Evolutionary conservation across 2,329 filamentous ascomycete species (phyloP), one percentile per base, ranked within the genome.

Genomic region (Moelleriella libera): DNA sequence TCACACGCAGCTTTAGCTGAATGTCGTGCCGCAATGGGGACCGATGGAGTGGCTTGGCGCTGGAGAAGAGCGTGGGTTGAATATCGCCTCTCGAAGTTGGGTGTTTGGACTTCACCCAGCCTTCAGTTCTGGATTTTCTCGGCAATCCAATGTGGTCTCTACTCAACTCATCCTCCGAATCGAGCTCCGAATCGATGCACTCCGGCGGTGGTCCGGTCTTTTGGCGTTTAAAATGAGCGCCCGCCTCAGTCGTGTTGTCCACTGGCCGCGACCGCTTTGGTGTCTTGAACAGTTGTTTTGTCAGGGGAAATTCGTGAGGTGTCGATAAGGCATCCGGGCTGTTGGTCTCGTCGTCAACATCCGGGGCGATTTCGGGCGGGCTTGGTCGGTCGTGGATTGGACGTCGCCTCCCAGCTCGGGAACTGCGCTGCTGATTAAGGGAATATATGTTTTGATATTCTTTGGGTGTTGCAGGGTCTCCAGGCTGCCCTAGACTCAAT

Each of bases 111-210:
- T 6, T 48, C 37, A 9, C 8, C 37, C 29, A 21, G 7, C 55
- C 31, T 4, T 44, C 45, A 14, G 53, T 49, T 30, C 53, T 55
- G 39, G 43, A 43, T 29, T 53, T n/a, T 12, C 54, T 42, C 47
- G 52, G 14, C 46, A 53, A 31, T 54, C 54, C 10, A 31, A 43
- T 14, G 12, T 31, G 8, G n/a, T 12, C 12, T 44, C 30, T 47
- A 30, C 47, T 52, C 10, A 65, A 53, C 49, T 65, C 61, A 45
- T 65, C 63, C 30, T 61, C 61, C 2, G 57, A 61, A 2, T 57
- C 51, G 14, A 54, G 63, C 30, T 61, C 61, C 2, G 57, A 61
- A 2, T 57, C 51, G 14, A 54, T 51, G 2, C 50, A 43, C 29
- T 57, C 52, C 9, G 37, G 41, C 11, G n/a, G 39, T 30, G 43